A percentile compares a stretch with the other conserved stretches of the same genome.
Evolutionary conservation across 2,329 filamentous ascomycete species (phyloP).

Genomic region (Bisporella sp.): DNA sequence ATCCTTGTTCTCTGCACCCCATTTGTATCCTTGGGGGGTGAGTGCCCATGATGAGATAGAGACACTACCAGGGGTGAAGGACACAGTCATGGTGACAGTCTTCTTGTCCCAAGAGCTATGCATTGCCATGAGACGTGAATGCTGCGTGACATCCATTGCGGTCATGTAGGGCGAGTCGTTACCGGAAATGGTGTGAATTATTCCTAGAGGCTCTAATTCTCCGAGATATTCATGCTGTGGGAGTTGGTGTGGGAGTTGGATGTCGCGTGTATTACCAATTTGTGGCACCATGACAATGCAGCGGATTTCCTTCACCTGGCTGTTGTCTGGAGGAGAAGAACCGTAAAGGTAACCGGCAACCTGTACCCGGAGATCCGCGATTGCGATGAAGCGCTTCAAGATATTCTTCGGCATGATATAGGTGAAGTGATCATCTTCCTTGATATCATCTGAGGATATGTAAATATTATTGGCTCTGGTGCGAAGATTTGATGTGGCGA

Average conservation of each 20-base stretch:
- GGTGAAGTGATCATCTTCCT: conserved; percentile 79
- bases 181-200: conserved; percentile 93
- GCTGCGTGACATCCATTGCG: conserved; percentile 87
- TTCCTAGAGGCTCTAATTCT: conserved; percentile 79
- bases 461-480: conserved; percentile 98
- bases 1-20: conserved; percentile 92
- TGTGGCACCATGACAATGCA: conserved; percentile 98
- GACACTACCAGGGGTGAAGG: conserved; percentile 94
- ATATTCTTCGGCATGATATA: conserved; percentile 99
- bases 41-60: conserved; percentile 91
- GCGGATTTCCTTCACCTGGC: conserved; percentile 93
- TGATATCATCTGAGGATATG: conserved; percentile 90
- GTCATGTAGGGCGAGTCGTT: conserved; percentile 97
- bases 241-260: conserved; percentile 82
- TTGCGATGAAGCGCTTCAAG: conserved; percentile 95
- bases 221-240: conserved; percentile 89
- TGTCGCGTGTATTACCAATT: conserved; percentile 85
- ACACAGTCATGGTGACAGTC: conserved; percentile 90
- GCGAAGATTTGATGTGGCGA: conserved; percentile 90
- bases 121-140: conserved; percentile 79
- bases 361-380: conserved; percentile 92
- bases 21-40: conserved; percentile 88
- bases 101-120: conserved; percentile 78
- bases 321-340: conserved; percentile 84
- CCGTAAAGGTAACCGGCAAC: conserved; percentile 96